phyloP scores from a whole-genome alignment of 768 basidiomycete genomes.

The Auricularia auricula-judae region DNA sequence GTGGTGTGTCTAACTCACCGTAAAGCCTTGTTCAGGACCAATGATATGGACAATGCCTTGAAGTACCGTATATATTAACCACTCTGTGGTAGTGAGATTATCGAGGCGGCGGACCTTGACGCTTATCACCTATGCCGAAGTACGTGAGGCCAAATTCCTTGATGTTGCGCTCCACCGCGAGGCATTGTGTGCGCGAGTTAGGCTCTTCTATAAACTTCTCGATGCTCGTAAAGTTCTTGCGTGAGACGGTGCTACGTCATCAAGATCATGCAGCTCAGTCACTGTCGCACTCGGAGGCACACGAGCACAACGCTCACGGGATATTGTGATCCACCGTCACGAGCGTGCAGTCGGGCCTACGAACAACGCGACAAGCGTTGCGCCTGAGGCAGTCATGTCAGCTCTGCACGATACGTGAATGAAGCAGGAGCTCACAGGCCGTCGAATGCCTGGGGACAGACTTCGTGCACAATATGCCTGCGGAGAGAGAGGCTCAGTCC shows the following conservation, averaged over 20 bases:
- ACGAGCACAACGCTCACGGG: conserved; percentile 38
- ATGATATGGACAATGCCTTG: conserved; percentile 80
- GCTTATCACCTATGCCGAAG: conserved; percentile 80
- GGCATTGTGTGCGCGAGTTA: conserved; percentile 75
- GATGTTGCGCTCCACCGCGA: conserved; percentile 79
- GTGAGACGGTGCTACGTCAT: conserved; percentile 48
- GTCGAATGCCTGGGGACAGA: conserved; percentile 86
- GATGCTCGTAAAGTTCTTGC: conserved; percentile 64
- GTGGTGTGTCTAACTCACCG: conserved; percentile 27
- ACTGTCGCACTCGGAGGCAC: too few relatives aligned
- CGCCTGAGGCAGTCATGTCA: conserved; percentile 30
- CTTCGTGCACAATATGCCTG: conserved; percentile 72
- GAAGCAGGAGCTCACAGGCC: conserved; percentile 47
- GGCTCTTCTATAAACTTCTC: conserved; percentile 70
- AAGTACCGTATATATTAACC: conserved; percentile 5
- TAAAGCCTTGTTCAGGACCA: conserved; percentile 90
- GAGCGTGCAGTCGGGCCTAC: conserved; percentile 79
- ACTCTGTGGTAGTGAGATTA: neutral
- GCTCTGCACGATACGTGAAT: conserved; percentile 2
- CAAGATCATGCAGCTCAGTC: neutral
- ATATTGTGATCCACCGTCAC: conserved; percentile 86
- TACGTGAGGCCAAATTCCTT: conserved; percentile 88
- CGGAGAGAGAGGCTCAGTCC: conserved; percentile 4
- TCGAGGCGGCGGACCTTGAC: conserved; percentile 49
- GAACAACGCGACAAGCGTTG: conserved; percentile 63